A percentile compares a stretch with the other conserved stretches of the same genome.
phyloP scores from a whole-genome alignment of 2,329 filamentous ascomycete species.

The Paraphoma sp. region DNA sequence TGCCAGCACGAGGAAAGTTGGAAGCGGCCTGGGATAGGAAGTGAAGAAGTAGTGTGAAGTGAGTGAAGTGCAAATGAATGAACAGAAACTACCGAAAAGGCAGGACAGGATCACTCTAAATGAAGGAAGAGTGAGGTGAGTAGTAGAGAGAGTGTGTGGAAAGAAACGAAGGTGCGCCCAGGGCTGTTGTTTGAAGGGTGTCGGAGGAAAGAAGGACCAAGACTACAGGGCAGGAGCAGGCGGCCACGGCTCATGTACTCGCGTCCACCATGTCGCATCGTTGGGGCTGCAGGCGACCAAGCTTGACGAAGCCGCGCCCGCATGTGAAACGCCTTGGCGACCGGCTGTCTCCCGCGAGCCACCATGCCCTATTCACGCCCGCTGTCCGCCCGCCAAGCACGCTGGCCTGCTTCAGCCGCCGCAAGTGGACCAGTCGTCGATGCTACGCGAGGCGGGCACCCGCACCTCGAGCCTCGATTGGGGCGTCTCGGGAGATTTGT shows the following conservation, averaged over 20 bases:
- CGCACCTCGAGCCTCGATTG: slow-evolving; percentile 20
- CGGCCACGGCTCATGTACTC: slow-evolving; percentile 37
- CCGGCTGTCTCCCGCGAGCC: slow-evolving; percentile 32
- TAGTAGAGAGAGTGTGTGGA: background rate
- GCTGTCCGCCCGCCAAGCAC: slow-evolving; percentile 30
- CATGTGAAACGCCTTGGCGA: slow-evolving; percentile 48
- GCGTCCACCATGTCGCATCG: slow-evolving; percentile 24
- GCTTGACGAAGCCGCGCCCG: slow-evolving; percentile 37
- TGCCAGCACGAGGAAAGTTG: slow-evolving; percentile 45
- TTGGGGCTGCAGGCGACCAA: slow-evolving; percentile 32
- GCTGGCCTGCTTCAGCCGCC: slow-evolving; percentile 30
- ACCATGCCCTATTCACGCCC: slow-evolving; percentile 32
- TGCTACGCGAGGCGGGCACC: slow-evolving; percentile 8
- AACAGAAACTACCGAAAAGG: slow-evolving; percentile 5
- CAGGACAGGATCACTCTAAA: slow-evolving; percentile 34
- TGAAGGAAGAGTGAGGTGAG: slow-evolving; percentile 8
- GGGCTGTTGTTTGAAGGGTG: slow-evolving; percentile 8
- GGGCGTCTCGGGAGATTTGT: slow-evolving; percentile 25
- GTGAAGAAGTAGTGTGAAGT: slow-evolving; percentile 6
- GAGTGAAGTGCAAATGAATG: slow-evolving; percentile 14
- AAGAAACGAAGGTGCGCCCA: slow-evolving; percentile 20
- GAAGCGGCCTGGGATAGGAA: slow-evolving; percentile 14
- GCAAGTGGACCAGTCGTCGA: slow-evolving; percentile 5
- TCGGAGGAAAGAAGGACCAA: slow-evolving; percentile 30
- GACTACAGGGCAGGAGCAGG: slow-evolving; percentile 13